Base-by-base conservation (phyloP, 2,329 filamentous ascomycete genomes). In the Penicillium frequentans region DNA sequence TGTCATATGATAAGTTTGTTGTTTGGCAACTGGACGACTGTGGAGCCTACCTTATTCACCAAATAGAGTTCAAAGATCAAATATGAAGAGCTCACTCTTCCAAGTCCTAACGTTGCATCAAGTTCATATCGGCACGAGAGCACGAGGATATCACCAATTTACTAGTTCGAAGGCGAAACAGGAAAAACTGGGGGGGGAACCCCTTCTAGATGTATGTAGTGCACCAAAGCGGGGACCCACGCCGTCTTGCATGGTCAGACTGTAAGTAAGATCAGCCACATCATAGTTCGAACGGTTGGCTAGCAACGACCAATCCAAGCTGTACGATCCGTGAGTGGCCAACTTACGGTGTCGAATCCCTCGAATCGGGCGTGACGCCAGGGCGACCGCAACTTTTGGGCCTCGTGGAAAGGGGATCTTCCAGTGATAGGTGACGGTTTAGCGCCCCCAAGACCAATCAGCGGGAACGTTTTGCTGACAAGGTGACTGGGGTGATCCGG, bases 391-490 rank as follows among this genome's bases (percentile, higher is more conserved):
- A 54, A 46, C 21, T 33, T 23, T 52, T 49, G 46, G 31, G 16
- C 35, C 27, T 19, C 43, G 45, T 35, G 58, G 44, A 26, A 24
- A 45, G 39, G 43, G 11, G 31, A 57, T 42, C 23, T 56, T 19
- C 58, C 51, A 59, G 50, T 60, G 37, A 63, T 42, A 24, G 54
- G 63, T 65, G 63, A 66, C 48, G 60, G 46, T 51, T 59, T 62
- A 64, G 63, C 62, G 62, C 62, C 55, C 29, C 23, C 43, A 23
- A 48, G 43, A 16, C 57, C 59, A 64, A 66, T 66, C 57, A 63
- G 29, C 51, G 24, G 35, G 9, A 31, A 10, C 35, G 23, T 56
- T 42, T 39, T 48, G 55, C 46, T 43, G 42, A 24, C 29, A 51
- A 37, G 62, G 61, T 64, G 62, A 64, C 52, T 29, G 56, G 45